A percentile compares a stretch with the other conserved stretches of the same genome.
These are phyloP conservation scores for Ogataea ganodermae DNA, from an alignment of 805 yeast genomes.

Conservation along the genomic window DNA sequence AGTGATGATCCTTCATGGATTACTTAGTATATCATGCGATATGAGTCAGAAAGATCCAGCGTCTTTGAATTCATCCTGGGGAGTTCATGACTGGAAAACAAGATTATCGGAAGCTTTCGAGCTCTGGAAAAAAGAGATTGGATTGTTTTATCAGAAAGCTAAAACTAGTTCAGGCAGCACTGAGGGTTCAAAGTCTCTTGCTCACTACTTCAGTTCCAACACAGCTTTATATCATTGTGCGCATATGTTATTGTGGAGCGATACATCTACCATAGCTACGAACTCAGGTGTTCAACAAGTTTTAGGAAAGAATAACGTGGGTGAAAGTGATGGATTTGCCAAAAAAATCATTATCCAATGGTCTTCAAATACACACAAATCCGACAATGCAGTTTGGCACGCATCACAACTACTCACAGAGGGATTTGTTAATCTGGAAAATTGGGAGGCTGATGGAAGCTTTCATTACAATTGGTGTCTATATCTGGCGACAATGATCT, in stretches of 20 bases:
- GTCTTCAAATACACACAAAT: slow-evolving; percentile 8
- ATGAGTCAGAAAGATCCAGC: slow-evolving; percentile 7
- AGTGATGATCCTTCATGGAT: slow-evolving; percentile 17
- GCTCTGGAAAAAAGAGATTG: slow-evolving; percentile 19
- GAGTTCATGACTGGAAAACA: slow-evolving; percentile 13
- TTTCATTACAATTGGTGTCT: slow-evolving; percentile 24
- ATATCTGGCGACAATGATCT: slow-evolving; percentile 17
- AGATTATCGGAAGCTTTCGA: slow-evolving; percentile 13
- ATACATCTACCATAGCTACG: slow-evolving; percentile 6
- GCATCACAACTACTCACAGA: slow-evolving; percentile 18
- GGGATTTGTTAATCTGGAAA: slow-evolving; percentile 17
- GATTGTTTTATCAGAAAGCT: slow-evolving; percentile 5
- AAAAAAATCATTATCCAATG: slow-evolving; percentile 9
- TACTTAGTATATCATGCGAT: slow-evolving; percentile 17
- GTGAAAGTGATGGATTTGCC: slow-evolving; percentile 12
- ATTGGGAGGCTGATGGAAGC: slow-evolving; percentile 25
- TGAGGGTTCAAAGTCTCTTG: not conserved
- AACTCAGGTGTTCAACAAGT: slow-evolving; percentile 12
- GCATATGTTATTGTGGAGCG: slow-evolving; percentile 16
- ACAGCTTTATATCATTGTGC: slow-evolving; percentile 19
- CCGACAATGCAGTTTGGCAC: slow-evolving; percentile 19
- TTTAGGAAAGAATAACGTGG: slow-evolving; percentile 9
- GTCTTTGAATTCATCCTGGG: slow-evolving; percentile 4
- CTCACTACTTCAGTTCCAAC: slow-evolving; percentile 16
- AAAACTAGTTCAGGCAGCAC: not conserved